Evolutionary conservation across 1,284 basidiomycete species (phyloP).

Genomic region (Malassezia vespertilionis): DNA sequence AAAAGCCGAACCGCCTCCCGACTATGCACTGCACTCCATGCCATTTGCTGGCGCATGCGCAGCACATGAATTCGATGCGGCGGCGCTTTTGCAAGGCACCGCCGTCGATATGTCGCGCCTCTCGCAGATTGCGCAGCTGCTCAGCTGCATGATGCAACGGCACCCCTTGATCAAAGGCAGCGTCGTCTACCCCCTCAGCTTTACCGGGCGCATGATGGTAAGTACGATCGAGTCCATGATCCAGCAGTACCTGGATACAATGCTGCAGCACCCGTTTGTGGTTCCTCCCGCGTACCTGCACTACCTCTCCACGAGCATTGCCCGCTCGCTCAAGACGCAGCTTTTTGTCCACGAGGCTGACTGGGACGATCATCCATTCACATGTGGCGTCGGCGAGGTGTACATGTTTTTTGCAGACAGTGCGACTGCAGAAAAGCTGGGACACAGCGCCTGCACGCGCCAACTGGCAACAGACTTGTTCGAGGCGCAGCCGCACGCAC

Average conservation of each 20-base stretch:
- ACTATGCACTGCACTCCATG: constrained; percentile 1
- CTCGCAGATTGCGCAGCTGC: constrained; percentile 73
- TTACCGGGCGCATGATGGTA: constrained; percentile 41
- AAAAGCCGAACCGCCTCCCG: neutral
- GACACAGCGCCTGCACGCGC: neutral
- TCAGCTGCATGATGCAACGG: constrained; percentile 73
- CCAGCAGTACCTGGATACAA: constrained; percentile 16
- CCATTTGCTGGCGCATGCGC: too few species aligned
- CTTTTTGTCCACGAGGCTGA: constrained; percentile 96
- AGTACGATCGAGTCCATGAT: constrained; percentile 30
- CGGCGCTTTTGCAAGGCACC: neutral
- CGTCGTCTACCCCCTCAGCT: constrained; percentile 39
- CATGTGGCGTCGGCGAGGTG: constrained; percentile 85
- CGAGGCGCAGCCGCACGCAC: neutral
- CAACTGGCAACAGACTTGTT: constrained; percentile 11
- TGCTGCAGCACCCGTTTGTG: constrained; percentile 8
- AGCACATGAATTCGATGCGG: too few species aligned
- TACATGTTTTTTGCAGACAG: constrained; percentile 85
- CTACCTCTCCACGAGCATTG: constrained; percentile 68
- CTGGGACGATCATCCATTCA: constrained; percentile 72
- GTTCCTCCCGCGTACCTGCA: constrained; percentile 49
- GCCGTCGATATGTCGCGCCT: constrained; percentile 70
- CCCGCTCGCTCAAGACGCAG: constrained; percentile 76
- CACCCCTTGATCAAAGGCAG: constrained; percentile 61
- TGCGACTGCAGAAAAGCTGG: constrained; percentile 17